Conservation (phyloP, 2,329 filamentous ascomycete genomes). For the Colletotrichum coccodes region DNA sequence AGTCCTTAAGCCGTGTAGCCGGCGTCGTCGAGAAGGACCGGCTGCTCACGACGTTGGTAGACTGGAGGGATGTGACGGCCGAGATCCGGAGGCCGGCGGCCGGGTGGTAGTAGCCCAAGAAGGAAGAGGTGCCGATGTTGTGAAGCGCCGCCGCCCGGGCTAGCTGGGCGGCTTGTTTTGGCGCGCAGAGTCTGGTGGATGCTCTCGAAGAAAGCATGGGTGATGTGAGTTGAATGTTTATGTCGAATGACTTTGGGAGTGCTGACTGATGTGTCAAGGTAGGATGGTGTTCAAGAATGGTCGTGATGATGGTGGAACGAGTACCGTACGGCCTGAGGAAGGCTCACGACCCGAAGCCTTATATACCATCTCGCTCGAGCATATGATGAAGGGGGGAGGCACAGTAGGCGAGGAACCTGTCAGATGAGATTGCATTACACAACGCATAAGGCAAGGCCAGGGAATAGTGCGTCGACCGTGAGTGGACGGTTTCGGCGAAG, state of each 20-base stretch:
- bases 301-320: background rate
- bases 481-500: background rate
- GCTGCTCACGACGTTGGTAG: conserved; percentile 37
- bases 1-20: conserved; percentile 59
- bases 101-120: conserved; percentile 31
- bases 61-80: conserved; percentile 36
- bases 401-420: background rate
- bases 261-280: background rate
- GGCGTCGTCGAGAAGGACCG: conserved; percentile 61
- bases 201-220: conserved; percentile 42
- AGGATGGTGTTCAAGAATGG: background rate
- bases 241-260: background rate
- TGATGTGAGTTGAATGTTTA: background rate
- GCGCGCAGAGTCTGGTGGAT: conserved; percentile 39
- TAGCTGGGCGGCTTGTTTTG: conserved; percentile 39
- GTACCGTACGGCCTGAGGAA: conserved; percentile 10
- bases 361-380: conserved; percentile 11
- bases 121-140: conserved; percentile 26
- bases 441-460: background rate
- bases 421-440: background rate
- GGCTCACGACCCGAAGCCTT: conserved; percentile 16
- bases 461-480: background rate
- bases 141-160: conserved; percentile 34
- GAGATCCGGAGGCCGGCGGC: conserved; percentile 41
- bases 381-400: background rate